Evolutionary conservation across 768 basidiomycete species (phyloP), one percentile per base, ranked within the genome.

Genomic region (Tubosaeta brunneosetosa): DNA sequence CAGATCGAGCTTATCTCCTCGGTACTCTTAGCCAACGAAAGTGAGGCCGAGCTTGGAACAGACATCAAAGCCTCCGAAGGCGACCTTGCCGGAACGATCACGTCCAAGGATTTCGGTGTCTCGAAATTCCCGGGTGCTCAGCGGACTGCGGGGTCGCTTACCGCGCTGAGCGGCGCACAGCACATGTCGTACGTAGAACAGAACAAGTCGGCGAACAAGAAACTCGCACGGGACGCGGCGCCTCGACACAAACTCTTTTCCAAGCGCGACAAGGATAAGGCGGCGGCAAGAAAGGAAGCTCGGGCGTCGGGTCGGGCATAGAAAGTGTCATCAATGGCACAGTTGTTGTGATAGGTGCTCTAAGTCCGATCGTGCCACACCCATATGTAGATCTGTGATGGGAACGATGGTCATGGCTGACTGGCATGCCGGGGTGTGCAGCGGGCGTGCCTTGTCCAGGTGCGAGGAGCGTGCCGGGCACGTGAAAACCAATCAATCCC

Each of bases 1-100:
- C 95, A 98, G 73, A 95, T 98, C 53, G 95, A 97, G 67, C 83
- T 99, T 16, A 78, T 99, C n/a, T 88, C 90, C 53, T 87, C 90
- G 6, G 94, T 98, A 16, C 77, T 98, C 17, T 77, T 93, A 56
- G 90, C 93, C 31, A 92, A 89, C 68, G 95, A 97, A 66, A 85
- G 83, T 58, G 91, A 88, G 61, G 92, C 91, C 14, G 91, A 94
- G 61, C 80, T 93, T 46, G 92, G 91, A 33, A 79, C 83, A 32
- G 94, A 94, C 65, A 80, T 94, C 49, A 81, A 81, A 51, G 86
- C 79, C n/a, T 81, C 77, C n/a, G 87, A 90, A 65, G 90, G 88
- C 8, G 91, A 92, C 65, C 74, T 92, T 25, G 85, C 87, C 13
- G 91, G 91, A 17, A 90, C 91, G 4, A 81, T 92, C 38, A 92